Conservation (phyloP, 2,329 filamentous ascomycete species). For the Lanzia echinophila region DNA sequence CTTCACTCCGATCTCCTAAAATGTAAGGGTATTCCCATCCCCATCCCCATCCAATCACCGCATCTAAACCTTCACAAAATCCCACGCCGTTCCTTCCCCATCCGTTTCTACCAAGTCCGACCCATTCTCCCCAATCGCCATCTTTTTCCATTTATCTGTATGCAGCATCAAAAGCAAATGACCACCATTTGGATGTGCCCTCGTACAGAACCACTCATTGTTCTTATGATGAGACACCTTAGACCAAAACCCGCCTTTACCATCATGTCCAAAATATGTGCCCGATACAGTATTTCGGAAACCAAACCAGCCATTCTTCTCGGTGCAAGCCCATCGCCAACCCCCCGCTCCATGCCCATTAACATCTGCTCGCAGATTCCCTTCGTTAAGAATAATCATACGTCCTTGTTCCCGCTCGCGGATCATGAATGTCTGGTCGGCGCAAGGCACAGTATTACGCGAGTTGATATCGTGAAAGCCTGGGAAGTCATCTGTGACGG, state of each 20-base stretch:
- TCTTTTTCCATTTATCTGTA: not conserved
- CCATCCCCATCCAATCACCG: no score
- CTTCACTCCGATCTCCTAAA: no score
- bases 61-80: not conserved
- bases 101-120: not conserved
- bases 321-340: not conserved
- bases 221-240: not conserved
- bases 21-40: no score
- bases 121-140: not conserved
- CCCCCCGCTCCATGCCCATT: not conserved
- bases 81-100: not conserved
- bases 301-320: not conserved
- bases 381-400: not conserved
- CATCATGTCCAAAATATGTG: not conserved
- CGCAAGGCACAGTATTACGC: not conserved
- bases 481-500: not conserved
- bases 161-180: not conserved
- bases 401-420: not conserved
- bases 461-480: not conserved
- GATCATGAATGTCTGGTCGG: not conserved
- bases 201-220: not conserved
- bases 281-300: not conserved
- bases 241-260: not conserved
- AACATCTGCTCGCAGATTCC: not conserved
- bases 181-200: not conserved